Percentiles rank a stretch among this genome's conserved stretches.
phyloP scores from a whole-genome alignment of 2,329 filamentous ascomycete genomes.

The Colletotrichum cuscutae region DNA sequence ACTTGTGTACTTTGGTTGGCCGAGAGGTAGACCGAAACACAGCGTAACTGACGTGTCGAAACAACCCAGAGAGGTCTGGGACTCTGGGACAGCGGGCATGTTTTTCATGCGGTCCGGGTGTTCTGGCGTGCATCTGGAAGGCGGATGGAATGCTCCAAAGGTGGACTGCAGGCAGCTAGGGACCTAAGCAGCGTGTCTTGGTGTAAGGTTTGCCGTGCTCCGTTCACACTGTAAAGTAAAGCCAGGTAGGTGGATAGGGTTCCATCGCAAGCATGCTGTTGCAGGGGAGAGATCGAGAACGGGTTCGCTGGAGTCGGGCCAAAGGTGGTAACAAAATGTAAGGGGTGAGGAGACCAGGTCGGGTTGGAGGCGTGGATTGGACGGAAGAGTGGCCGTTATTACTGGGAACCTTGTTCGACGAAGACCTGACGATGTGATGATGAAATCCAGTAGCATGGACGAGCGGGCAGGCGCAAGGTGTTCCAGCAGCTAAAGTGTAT shows the following conservation, averaged over 20 bases:
- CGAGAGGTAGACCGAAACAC: conserved; percentile 12
- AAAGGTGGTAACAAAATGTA: conserved; percentile 9
- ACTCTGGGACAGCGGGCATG: neutral
- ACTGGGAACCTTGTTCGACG: neutral
- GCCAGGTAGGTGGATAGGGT: conserved; percentile 24
- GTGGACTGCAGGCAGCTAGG: conserved; percentile 18
- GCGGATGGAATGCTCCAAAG: conserved; percentile 21
- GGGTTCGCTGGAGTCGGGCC: conserved; percentile 21
- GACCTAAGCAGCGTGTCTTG: neutral
- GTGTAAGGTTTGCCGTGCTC: neutral
- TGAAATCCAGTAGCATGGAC: conserved; percentile 20
- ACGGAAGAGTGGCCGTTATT: neutral
- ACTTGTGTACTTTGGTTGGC: neutral
- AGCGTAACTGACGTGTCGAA: conserved; percentile 3
- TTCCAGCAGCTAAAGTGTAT: conserved; percentile 20
- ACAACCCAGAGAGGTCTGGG: neutral
- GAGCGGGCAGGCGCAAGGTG: conserved; percentile 27
- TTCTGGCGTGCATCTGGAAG: conserved; percentile 35
- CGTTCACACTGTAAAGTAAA: neutral
- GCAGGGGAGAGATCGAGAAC: conserved; percentile 9
- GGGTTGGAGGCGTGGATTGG: neutral
- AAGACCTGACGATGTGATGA: conserved; percentile 10
- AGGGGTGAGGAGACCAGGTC: conserved; percentile 2
- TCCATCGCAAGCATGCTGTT: conserved; percentile 14
- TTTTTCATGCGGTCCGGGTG: conserved; percentile 16